Evolutionary conservation across 371 early-diverging fungal species (phyloP).

Genomic region (Entomophthora muscae): DNA sequence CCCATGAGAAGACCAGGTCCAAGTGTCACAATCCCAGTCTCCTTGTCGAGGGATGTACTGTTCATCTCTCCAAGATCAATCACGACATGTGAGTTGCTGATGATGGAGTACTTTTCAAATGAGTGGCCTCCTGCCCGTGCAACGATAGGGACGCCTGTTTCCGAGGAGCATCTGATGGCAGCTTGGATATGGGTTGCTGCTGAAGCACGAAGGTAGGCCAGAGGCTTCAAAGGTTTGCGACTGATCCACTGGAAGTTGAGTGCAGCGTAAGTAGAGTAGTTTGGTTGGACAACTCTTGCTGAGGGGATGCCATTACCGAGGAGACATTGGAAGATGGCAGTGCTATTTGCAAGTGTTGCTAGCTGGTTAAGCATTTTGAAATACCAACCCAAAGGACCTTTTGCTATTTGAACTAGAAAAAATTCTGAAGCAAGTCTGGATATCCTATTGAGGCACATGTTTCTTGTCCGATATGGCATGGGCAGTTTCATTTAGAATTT

Average conservation of each 20-base stretch:
- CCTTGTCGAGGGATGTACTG: conserved; percentile 10
- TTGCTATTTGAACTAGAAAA: no score
- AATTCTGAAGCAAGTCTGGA: no score
- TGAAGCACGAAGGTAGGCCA: background rate
- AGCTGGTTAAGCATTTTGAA: no score
- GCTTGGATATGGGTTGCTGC: conserved; percentile 11
- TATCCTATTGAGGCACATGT: no score
- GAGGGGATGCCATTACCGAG: no score
- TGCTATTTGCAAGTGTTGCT: no score
- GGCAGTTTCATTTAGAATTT: no score
- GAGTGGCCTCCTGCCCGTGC: conserved; percentile 27
- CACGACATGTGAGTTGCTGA: conserved; percentile 16
- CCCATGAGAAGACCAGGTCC: conserved; percentile 19
- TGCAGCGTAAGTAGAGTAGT: no score
- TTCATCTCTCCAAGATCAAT: conserved; percentile 17
- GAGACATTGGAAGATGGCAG: no score
- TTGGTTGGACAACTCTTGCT: no score
- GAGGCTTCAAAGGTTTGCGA: background rate
- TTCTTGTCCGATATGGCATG: no score
- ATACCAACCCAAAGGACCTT: no score
- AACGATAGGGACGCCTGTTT: conserved; percentile 12
- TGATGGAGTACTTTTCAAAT: conserved; percentile 20
- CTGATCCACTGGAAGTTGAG: conserved; percentile 4
- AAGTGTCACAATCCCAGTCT: conserved; percentile 11
- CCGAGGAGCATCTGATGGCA: conserved; percentile 19